Base-by-base conservation (phyloP, 192 early-diverging fungal species). In the Coemansia reversa region DNA sequence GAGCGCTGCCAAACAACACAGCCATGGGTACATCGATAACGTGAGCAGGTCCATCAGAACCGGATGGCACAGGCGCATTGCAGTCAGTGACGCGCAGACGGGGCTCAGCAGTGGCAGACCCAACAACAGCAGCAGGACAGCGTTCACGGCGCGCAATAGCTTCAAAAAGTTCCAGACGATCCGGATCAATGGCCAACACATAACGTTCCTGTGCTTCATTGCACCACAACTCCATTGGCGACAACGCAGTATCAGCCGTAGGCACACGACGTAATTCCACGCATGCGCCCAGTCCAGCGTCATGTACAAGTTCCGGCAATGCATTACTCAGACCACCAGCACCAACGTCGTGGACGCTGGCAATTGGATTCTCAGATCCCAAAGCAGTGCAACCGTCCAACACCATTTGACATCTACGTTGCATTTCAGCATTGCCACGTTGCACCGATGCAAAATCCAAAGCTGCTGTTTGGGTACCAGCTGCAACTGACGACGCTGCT, bases 201-300 rank as follows among this genome's bases (percentile, higher is more conserved):
- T 98, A 99, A 55, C 98, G 90, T 75, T 99, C 98, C 79, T 99
- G 98, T 47, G 92, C 88, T 81, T 99, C 98, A 50, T 99, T 99
- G 83, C 98, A 99, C 98, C 98, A 99, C 51, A 99, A 96, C 75
- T 98, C 98, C 98, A 99, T 98, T n/a, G 98, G 98, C 52, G 92
- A 94, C 91, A 99, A 91, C 54, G 89, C 76, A 11, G 88, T 84
- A 64, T 99, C 98, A 66, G 93, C 95, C 61, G 86, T 89, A 22
- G 92, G 94, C 52, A 99, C 89, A 35, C 91, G 86, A 33, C 96
- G 92, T 29, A 99, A 75, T 83, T 97, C 89, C 74, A 99, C 92
- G 4, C 78, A 58, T 29, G 94, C 96, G 57, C 98, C 98, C 27
- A 95, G 87, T 55, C 86, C 88, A 57, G 89, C 84, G 79, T 98